Conservation (phyloP, 2,329 filamentous ascomycete species). For the Aaosphaeria pasadenensis region DNA sequence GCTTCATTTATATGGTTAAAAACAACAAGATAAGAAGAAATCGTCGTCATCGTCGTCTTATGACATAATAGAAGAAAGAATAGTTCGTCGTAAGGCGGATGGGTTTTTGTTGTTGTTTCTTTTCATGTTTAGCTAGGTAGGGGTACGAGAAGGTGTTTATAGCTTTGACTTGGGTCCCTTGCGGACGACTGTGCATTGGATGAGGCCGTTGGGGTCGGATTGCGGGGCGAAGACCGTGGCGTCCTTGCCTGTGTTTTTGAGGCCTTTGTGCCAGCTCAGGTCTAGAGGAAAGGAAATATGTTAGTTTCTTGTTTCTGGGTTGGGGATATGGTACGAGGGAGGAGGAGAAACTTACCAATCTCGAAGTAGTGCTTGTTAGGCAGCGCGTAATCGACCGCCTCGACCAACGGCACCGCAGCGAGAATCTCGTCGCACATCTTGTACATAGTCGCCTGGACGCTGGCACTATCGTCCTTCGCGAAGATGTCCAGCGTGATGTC, state of each 20-base stretch:
- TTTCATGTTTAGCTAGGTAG: too few relatives aligned
- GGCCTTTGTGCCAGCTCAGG: constrained; percentile 91
- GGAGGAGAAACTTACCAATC: constrained; percentile 61
- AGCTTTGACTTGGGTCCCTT: constrained; percentile 44
- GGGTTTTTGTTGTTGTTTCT: too few relatives aligned
- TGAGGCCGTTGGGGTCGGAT: constrained; percentile 88
- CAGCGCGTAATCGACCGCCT: constrained; percentile 75
- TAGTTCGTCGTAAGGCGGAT: too few relatives aligned
- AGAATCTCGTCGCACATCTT: constrained; percentile 94
- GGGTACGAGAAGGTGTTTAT: constrained; percentile 17
- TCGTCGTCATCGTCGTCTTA: too few relatives aligned
- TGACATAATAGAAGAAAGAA: too few relatives aligned
- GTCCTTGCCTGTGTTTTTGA: constrained; percentile 93
- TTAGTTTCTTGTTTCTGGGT: constrained; percentile 9
- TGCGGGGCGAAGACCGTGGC: constrained; percentile 95
- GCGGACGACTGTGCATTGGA: constrained; percentile 84
- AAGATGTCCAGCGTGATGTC: constrained; percentile 88
- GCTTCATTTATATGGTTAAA: too few relatives aligned
- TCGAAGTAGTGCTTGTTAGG: constrained; percentile 99
- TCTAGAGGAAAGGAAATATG: constrained; percentile 51
- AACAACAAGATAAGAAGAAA: too few relatives aligned
- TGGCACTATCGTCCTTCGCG: constrained; percentile 84
- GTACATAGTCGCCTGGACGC: constrained; percentile 97
- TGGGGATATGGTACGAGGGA: not conserved
- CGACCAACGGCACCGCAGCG: constrained; percentile 66